phyloP scores from a whole-genome alignment of 805 yeast genomes.

The Wickerhamiella azyma region DNA sequence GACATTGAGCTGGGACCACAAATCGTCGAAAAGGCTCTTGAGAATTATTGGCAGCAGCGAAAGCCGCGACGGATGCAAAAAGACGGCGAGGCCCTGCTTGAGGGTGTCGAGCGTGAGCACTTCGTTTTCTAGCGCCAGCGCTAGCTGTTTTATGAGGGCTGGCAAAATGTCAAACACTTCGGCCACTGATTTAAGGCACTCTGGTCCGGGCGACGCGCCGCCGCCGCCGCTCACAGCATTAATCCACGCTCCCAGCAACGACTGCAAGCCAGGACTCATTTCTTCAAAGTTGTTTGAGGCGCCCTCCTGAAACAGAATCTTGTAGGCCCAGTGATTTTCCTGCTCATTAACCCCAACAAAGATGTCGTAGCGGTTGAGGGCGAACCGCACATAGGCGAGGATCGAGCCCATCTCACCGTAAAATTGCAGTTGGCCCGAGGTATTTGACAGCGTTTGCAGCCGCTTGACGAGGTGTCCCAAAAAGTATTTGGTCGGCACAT shows the following conservation, averaged over 20 bases:
- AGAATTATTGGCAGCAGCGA: slow-evolving; percentile 41
- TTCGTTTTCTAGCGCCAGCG: slow-evolving; percentile 38
- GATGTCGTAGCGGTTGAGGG: slow-evolving; percentile 29
- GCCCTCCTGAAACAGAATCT: slow-evolving; percentile 10
- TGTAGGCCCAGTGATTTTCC: slow-evolving; percentile 10
- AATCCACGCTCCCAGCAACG: slow-evolving; percentile 55
- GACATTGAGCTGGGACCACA: slow-evolving; percentile 22
- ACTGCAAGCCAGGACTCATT: slow-evolving; percentile 18
- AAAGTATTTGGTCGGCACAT: slow-evolving; percentile 32
- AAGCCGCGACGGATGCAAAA: slow-evolving; percentile 64
- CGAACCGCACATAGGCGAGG: slow-evolving; percentile 33
- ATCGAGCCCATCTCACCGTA: slow-evolving; percentile 50
- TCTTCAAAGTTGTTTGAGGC: slow-evolving; percentile 13
- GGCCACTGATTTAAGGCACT: slow-evolving; percentile 51
- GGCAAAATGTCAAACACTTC: slow-evolving; percentile 63
- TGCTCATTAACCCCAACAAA: slow-evolving; percentile 3
- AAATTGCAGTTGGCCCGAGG: not conserved
- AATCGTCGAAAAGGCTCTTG: slow-evolving; percentile 35
- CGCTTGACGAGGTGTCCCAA: slow-evolving; percentile 36
- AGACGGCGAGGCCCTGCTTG: slow-evolving; percentile 72
- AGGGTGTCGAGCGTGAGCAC: slow-evolving; percentile 46
- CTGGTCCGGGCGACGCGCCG: slow-evolving; percentile 74
- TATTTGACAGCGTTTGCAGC: slow-evolving; percentile 9
- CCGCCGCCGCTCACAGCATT: slow-evolving; percentile 65
- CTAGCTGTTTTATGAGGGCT: slow-evolving; percentile 27